Conservation (phyloP, 2,329 filamentous ascomycete genomes). For the Penicillium verrucosum region DNA sequence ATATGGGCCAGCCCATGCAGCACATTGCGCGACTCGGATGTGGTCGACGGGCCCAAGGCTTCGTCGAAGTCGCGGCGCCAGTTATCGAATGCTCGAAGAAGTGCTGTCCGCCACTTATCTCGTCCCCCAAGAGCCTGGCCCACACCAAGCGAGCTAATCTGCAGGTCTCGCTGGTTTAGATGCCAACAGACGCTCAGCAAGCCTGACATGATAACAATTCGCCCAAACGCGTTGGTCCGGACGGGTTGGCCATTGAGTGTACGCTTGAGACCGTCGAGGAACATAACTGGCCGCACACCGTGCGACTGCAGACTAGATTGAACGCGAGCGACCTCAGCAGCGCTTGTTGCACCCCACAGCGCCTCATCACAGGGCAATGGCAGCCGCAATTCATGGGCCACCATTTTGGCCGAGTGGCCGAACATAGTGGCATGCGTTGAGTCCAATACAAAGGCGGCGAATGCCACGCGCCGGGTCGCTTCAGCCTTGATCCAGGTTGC, state of each 20-base stretch:
- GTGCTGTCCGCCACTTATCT: constrained; percentile 83
- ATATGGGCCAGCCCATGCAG: constrained; percentile 94
- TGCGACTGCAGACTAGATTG: constrained; percentile 77
- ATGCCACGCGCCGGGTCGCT: constrained; percentile 82
- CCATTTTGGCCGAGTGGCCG: constrained; percentile 94
- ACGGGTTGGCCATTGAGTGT: constrained; percentile 84
- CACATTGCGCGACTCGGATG: constrained; percentile 79
- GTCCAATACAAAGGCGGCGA: constrained; percentile 91
- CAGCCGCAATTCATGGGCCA: constrained; percentile 89
- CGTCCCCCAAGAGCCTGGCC: constrained; percentile 76
- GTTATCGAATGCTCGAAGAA: constrained; percentile 85
- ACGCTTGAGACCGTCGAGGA: constrained; percentile 85
- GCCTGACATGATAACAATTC: constrained; percentile 90
- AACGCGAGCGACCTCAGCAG: constrained; percentile 78
- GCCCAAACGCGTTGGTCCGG: constrained; percentile 87
- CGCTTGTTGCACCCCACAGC: constrained; percentile 86
- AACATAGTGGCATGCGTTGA: constrained; percentile 98
- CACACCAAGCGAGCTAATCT: constrained; percentile 82
- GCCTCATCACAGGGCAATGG: constrained; percentile 89
- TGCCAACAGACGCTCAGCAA: constrained; percentile 93
- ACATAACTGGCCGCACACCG: constrained; percentile 78
- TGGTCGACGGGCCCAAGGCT: constrained; percentile 66
- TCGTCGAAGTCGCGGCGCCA: constrained; percentile 94
- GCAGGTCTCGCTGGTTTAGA: constrained; percentile 92
- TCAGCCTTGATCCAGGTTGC: constrained; percentile 94